Percentiles rank a stretch among this genome's conserved stretches.
Evolutionary conservation across 2,329 filamentous ascomycete species (phyloP).

Genomic region (Penicillium brevicompactum): DNA sequence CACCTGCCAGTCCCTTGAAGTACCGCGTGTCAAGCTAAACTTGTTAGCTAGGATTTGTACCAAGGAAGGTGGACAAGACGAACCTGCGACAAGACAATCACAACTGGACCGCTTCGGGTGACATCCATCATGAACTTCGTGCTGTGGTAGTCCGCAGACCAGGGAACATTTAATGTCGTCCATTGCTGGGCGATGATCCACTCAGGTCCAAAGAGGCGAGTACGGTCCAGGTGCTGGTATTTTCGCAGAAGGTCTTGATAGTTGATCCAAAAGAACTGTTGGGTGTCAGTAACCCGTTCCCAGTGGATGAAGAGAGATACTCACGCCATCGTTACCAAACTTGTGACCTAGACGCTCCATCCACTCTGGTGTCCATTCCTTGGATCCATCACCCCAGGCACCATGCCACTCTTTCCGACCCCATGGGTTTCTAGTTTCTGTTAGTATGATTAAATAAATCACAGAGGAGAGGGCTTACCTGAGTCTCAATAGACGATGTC

Average conservation of each 20-base stretch:
- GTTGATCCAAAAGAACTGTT: conserved; percentile 60
- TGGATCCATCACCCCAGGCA: conserved; percentile 78
- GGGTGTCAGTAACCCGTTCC: conserved; percentile 7
- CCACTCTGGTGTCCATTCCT: conserved; percentile 82
- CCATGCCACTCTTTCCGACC: conserved; percentile 80
- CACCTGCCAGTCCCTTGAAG: conserved; percentile 58
- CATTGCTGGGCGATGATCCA: conserved; percentile 65
- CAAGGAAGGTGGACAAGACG: not conserved
- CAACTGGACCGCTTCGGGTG: conserved; percentile 54
- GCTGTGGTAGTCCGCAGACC: conserved; percentile 63
- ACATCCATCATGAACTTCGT: conserved; percentile 62
- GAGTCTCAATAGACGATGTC: conserved; percentile 65
- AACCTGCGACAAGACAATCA: conserved; percentile 61
- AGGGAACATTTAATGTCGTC: conserved; percentile 62
- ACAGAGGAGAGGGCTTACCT: conserved; percentile 38
- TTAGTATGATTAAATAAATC: conserved; percentile 13
- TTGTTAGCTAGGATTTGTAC: conserved; percentile 12
- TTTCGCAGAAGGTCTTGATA: conserved; percentile 61
- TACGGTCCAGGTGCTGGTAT: conserved; percentile 63
- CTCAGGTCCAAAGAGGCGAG: conserved; percentile 61
- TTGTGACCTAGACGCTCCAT: conserved; percentile 71
- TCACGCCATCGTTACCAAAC: conserved; percentile 73
- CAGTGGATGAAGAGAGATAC: not conserved
- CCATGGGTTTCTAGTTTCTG: conserved; percentile 70
- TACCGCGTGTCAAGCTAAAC: conserved; percentile 61